Evolutionary conservation across 768 basidiomycete species (phyloP).

Genomic region (Cystofilobasidium capitatum): DNA sequence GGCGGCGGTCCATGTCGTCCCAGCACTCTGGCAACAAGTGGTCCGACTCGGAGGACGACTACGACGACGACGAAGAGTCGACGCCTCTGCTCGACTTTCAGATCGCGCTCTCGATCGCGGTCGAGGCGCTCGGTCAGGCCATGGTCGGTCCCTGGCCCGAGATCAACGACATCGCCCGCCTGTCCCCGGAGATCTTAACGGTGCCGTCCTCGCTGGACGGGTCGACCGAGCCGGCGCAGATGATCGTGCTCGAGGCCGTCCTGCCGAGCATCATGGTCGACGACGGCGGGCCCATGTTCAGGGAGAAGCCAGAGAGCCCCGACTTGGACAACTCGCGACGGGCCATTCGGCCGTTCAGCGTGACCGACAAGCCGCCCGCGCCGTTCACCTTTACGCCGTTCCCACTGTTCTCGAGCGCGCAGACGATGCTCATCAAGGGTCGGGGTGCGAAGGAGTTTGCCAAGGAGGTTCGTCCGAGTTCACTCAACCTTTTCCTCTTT

Average conservation of each 20-base stretch:
- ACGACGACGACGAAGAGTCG: slow-evolving; percentile 29
- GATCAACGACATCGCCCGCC: slow-evolving; percentile 33
- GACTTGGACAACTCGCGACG: not conserved
- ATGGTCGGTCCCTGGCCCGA: slow-evolving; percentile 35
- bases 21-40: slow-evolving; percentile 24
- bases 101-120: slow-evolving; percentile 37
- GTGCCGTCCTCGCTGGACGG: slow-evolving; percentile 36
- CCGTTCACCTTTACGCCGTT: slow-evolving; percentile 37
- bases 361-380: slow-evolving; percentile 35
- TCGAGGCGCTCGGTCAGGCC: slow-evolving; percentile 37
- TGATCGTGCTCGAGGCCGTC: slow-evolving; percentile 37
- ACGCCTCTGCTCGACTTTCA: slow-evolving; percentile 36
- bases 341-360: slow-evolving; percentile 26
- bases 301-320: slow-evolving; percentile 28
- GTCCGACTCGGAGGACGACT: slow-evolving; percentile 18
- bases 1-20: not conserved
- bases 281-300: slow-evolving; percentile 5
- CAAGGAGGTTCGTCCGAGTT: slow-evolving; percentile 13
- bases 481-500: not conserved
- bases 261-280: slow-evolving; percentile 30
- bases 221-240: slow-evolving; percentile 36
- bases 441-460: slow-evolving; percentile 31
- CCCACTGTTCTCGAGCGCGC: slow-evolving; percentile 37
- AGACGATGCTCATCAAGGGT: slow-evolving; percentile 35
- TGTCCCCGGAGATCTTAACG: slow-evolving; percentile 38